Conservation (phyloP, 495 filamentous ascomycete species). For the Lasiosphaeria hispida region DNA sequence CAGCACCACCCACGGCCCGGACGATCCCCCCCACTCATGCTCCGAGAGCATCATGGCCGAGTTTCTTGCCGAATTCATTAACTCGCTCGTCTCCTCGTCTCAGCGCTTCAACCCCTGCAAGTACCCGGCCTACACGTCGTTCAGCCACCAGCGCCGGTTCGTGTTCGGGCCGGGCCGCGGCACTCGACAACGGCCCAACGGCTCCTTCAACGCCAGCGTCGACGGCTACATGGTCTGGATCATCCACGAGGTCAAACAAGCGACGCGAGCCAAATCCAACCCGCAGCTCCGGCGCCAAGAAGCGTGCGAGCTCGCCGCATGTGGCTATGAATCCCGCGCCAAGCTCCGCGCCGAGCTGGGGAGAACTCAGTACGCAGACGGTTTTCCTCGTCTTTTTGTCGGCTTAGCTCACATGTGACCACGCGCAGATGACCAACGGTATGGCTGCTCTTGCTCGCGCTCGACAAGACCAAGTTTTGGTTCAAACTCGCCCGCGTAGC, state of each 20-base stretch:
- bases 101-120: too few relatives aligned
- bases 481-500: constrained; percentile 5
- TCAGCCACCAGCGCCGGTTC: constrained; percentile 1
- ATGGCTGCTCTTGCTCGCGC: constrained; percentile 1
- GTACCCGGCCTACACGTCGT: too few relatives aligned
- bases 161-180: constrained; percentile 1
- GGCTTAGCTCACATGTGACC: not conserved
- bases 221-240: constrained; percentile 6
- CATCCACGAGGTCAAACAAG: constrained; percentile 5
- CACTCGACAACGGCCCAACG: not conserved
- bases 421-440: not conserved
- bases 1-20: too few relatives aligned
- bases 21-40: too few relatives aligned
- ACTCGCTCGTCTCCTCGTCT: too few relatives aligned
- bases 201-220: not conserved
- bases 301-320: not conserved
- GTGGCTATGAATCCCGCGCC: not conserved
- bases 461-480: constrained; percentile 7
- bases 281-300: not conserved
- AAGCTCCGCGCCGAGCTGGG: not conserved
- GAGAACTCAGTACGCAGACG: not conserved
- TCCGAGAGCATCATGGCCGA: too few relatives aligned
- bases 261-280: not conserved
- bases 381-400: too few relatives aligned
- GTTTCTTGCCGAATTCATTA: too few relatives aligned